Percentiles rank a stretch among this genome's conserved stretches.
Conservation (phyloP, 2,329 filamentous ascomycete genomes). For the Scytalidium sp. region DNA sequence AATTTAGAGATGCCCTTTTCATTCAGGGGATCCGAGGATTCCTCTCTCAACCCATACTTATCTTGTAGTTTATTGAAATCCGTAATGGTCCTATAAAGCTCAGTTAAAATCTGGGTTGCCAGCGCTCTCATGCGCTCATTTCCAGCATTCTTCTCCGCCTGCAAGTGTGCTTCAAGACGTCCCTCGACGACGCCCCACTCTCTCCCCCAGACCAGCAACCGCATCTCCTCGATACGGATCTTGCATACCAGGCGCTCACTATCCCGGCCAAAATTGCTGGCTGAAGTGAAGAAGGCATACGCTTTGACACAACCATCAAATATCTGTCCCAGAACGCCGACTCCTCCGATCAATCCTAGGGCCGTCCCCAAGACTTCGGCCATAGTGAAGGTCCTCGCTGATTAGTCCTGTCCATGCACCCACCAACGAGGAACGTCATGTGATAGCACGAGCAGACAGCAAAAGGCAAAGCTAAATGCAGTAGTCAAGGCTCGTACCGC, state of each 20-base stretch:
- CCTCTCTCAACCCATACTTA: slow-evolving; percentile 38
- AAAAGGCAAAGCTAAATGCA: no score
- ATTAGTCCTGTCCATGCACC: neutral
- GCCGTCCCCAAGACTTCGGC: slow-evolving; percentile 41
- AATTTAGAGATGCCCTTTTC: slow-evolving; percentile 5
- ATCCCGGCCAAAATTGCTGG: slow-evolving; percentile 39
- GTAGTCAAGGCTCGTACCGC: no score
- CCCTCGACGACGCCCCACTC: slow-evolving; percentile 47
- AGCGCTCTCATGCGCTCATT: slow-evolving; percentile 31
- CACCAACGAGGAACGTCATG: no score
- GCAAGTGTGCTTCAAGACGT: slow-evolving; percentile 38
- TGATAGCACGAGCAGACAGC: no score
- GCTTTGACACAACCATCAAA: slow-evolving; percentile 45
- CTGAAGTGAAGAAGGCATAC: slow-evolving; percentile 41
- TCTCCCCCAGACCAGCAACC: slow-evolving; percentile 43
- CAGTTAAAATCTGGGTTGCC: slow-evolving; percentile 39
- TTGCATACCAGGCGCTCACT: slow-evolving; percentile 43
- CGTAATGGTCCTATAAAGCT: slow-evolving; percentile 42
- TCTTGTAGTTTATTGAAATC: slow-evolving; percentile 40
- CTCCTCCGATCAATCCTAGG: slow-evolving; percentile 39
- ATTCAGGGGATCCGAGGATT: slow-evolving; percentile 8
- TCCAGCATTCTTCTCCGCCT: slow-evolving; percentile 32
- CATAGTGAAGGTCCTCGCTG: slow-evolving; percentile 15
- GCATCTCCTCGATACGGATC: slow-evolving; percentile 48
- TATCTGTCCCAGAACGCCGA: slow-evolving; percentile 43